Percentiles rank a stretch among this genome's conserved stretches.
These are phyloP conservation scores for Dissophora globulifera DNA, from an alignment of 192 early-diverging fungal genomes.

Conservation along the genomic window DNA sequence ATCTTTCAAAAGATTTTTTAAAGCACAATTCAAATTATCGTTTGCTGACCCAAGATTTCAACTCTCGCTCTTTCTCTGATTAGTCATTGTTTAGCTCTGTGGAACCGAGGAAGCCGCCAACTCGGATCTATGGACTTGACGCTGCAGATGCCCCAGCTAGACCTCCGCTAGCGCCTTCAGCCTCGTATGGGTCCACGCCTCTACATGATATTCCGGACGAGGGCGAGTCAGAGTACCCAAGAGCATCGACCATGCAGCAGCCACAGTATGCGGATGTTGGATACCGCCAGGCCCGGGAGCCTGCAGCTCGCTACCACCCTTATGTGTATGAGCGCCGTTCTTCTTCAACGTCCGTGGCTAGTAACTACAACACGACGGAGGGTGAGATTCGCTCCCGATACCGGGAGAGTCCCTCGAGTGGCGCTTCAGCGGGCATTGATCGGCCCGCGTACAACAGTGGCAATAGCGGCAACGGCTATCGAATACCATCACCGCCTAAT, in stretches of 20 bases:
- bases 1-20: no score
- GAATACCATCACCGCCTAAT: no score
- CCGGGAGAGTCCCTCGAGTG: no score
- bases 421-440: no score
- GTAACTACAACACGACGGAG: no score
- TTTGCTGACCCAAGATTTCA: no score
- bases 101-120: slow-evolving; percentile 9
- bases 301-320: not conserved
- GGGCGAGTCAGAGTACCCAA: slow-evolving; percentile 5
- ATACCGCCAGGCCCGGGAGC: slow-evolving; percentile 1
- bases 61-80: no score
- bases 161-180: slow-evolving; percentile 25
- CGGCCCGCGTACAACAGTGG: no score
- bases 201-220: slow-evolving; percentile 24
- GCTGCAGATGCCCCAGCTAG: slow-evolving; percentile 25
- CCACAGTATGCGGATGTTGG: slow-evolving; percentile 5
- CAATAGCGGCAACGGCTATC: no score
- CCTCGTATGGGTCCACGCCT: slow-evolving; percentile 18
- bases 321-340: slow-evolving; percentile 12
- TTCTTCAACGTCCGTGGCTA: not conserved
- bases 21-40: no score
- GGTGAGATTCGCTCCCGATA: no score
- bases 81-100: slow-evolving; percentile 4
- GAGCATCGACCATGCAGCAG: slow-evolving; percentile 12
- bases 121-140: slow-evolving; percentile 31